phyloP scores from a whole-genome alignment of 1,284 basidiomycete species.

The Stygiomarasmius scandens region DNA sequence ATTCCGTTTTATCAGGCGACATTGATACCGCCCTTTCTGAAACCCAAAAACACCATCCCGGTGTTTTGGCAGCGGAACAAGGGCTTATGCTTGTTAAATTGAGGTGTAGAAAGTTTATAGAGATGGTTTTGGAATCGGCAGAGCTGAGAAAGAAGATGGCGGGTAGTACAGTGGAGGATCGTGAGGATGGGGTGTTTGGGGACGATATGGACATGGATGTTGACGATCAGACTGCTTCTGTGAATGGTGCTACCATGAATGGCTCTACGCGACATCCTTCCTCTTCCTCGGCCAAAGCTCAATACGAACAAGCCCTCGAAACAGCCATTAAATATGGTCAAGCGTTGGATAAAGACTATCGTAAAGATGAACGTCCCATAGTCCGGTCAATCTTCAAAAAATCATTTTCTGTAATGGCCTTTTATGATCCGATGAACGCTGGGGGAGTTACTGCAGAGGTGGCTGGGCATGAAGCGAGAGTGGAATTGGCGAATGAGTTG shows the following conservation, averaged over 20 bases:
- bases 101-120: constrained; percentile 81
- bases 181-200: too few species aligned
- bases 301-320: constrained; percentile 61
- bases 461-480: constrained; percentile 66
- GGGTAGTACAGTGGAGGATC: constrained; percentile 30
- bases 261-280: constrained; percentile 22
- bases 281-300: constrained; percentile 31
- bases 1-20: constrained; percentile 68
- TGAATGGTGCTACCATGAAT: constrained; percentile 27
- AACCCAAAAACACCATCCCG: constrained; percentile 56
- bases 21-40: constrained; percentile 69
- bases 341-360: constrained; percentile 66
- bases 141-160: constrained; percentile 64
- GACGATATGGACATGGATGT: constrained; percentile 57
- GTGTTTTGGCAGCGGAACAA: constrained; percentile 67
- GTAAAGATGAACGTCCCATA: constrained; percentile 57
- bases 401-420: constrained; percentile 79
- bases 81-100: constrained; percentile 75
- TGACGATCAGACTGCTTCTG: constrained; percentile 43
- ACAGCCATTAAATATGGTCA: constrained; percentile 73
- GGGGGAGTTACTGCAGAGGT: constrained; percentile 66
- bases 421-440: constrained; percentile 68
- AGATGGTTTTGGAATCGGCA: constrained; percentile 70
- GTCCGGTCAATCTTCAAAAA: constrained; percentile 67
- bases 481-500: constrained; percentile 70